Conservation (phyloP, 257 asterid genomes). For the Primulina huaijiensis region DNA sequence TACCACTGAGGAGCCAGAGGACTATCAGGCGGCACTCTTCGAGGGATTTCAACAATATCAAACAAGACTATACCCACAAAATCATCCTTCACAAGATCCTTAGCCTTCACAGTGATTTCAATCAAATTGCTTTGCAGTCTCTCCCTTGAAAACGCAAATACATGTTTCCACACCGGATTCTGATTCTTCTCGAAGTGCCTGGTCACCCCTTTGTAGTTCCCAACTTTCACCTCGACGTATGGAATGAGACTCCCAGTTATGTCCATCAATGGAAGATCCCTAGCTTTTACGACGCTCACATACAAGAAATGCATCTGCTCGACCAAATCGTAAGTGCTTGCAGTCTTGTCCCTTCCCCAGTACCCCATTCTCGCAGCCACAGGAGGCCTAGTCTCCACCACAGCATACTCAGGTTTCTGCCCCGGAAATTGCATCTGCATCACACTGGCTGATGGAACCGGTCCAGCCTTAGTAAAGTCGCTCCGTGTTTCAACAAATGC, state of each 20-base stretch:
- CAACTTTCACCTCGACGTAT: conserved; percentile 81
- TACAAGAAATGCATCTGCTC: conserved; percentile 75
- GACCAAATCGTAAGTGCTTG: conserved; percentile 87
- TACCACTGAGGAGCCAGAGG: conserved; percentile 91
- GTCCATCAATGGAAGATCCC: conserved; percentile 78
- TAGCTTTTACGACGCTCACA: conserved; percentile 65
- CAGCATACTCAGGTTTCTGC: conserved; percentile 68
- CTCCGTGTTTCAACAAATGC: conserved; percentile 33
- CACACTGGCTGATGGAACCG: conserved; percentile 32
- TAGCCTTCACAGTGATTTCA: conserved; percentile 66
- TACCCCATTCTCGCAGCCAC: conserved; percentile 86
- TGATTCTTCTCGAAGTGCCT: conserved; percentile 72
- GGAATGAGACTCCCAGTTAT: conserved; percentile 82
- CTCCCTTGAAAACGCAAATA: conserved; percentile 76
- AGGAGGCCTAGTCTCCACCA: conserved; percentile 86
- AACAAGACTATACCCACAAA: conserved; percentile 65
- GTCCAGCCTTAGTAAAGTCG: conserved; percentile 46
- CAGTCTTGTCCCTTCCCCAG: conserved; percentile 91
- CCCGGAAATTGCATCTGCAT: conserved; percentile 62
- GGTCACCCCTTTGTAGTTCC: conserved; percentile 79
- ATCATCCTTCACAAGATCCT: conserved; percentile 72
- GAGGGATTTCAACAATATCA: conserved; percentile 63
- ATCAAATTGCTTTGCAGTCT: conserved; percentile 65
- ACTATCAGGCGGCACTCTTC: conserved; percentile 77
- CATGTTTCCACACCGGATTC: conserved; percentile 61